Evolutionary conservation across 345 rosid species (phyloP).

Genomic region (Mangifera indica): DNA sequence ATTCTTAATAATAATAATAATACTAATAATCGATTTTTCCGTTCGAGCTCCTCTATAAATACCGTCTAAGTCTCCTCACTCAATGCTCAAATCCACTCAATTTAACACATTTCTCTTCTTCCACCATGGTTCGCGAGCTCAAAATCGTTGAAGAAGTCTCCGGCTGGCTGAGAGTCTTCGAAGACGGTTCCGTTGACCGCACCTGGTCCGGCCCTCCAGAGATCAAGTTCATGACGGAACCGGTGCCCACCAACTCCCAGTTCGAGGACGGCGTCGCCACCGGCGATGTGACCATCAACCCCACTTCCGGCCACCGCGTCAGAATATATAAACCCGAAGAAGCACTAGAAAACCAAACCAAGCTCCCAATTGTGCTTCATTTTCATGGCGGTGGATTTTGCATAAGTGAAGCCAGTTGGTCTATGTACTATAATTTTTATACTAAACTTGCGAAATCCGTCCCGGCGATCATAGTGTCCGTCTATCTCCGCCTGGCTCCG

Average conservation of each 20-base stretch:
- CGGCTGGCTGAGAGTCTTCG: slow-evolving; percentile 58
- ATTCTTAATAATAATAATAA: too few species aligned
- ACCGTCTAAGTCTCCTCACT: too few species aligned
- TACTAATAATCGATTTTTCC: too few species aligned
- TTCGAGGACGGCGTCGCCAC: slow-evolving; percentile 53
- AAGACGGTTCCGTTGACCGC: slow-evolving; percentile 62
- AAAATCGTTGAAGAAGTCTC: slow-evolving; percentile 53
- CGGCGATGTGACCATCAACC: slow-evolving; percentile 39
- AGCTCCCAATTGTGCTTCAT: slow-evolving; percentile 50
- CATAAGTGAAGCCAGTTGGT: slow-evolving; percentile 43
- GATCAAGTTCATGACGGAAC: slow-evolving; percentile 55
- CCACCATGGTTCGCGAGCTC: slow-evolving; percentile 33
- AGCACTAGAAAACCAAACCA: background rate
- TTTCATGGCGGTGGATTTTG: slow-evolving; percentile 58
- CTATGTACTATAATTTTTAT: slow-evolving; percentile 36
- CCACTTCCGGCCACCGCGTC: slow-evolving; percentile 31
- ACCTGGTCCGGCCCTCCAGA: slow-evolving; percentile 65
- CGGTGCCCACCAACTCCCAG: slow-evolving; percentile 45
- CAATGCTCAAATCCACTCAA: too few species aligned
- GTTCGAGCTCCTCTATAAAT: too few species aligned
- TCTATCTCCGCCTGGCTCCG: slow-evolving; percentile 41
- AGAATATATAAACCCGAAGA: slow-evolving; percentile 50
- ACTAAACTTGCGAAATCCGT: slow-evolving; percentile 29
- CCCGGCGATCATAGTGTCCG: slow-evolving; percentile 40
- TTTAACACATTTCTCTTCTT: too few species aligned